Percentiles rank a stretch among this genome's conserved stretches.
These are phyloP conservation scores for Leccinum barrowsii DNA, from an alignment of 768 basidiomycete genomes.

Conservation along the genomic window DNA sequence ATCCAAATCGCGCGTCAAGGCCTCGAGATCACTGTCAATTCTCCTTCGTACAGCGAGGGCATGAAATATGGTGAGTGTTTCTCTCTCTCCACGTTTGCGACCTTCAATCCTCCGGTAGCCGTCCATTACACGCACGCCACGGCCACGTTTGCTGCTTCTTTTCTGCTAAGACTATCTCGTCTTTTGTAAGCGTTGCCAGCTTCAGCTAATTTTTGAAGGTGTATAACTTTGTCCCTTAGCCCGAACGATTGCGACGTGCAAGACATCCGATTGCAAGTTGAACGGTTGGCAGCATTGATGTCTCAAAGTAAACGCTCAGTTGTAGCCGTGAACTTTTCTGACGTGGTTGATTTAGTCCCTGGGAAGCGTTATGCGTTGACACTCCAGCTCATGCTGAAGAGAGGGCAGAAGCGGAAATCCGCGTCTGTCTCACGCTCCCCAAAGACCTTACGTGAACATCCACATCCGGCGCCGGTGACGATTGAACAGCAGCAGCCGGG, in stretches of 20 bases:
- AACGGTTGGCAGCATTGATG: conserved; percentile 71
- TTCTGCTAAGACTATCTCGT: conserved; percentile 80
- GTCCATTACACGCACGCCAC: conserved; percentile 92
- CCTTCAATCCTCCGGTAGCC: conserved; percentile 39
- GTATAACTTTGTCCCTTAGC: conserved; percentile 36
- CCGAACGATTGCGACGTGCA: conserved; percentile 78
- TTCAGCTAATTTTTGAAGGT: neutral
- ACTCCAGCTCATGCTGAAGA: conserved; percentile 84
- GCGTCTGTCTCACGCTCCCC: conserved; percentile 61
- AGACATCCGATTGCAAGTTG: conserved; percentile 73
- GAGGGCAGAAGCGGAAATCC: conserved; percentile 58
- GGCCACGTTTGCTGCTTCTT: conserved; percentile 90
- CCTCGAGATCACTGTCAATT: conserved; percentile 82
- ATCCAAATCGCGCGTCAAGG: conserved; percentile 79
- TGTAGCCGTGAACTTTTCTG: conserved; percentile 2
- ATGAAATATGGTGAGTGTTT: conserved; percentile 77
- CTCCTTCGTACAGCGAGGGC: conserved; percentile 81
- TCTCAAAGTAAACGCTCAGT: conserved; percentile 59
- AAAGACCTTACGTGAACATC: conserved; percentile 51
- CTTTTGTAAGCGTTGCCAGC: conserved; percentile 64
- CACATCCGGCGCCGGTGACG: conserved; percentile 45
- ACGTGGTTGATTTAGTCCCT: conserved; percentile 57
- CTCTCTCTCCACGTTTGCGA: neutral
- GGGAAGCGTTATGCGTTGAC: conserved; percentile 92
- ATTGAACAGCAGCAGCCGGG: conserved; percentile 41